Base-by-base conservation (phyloP, 768 basidiomycete species). In the Hericium erinaceus region DNA sequence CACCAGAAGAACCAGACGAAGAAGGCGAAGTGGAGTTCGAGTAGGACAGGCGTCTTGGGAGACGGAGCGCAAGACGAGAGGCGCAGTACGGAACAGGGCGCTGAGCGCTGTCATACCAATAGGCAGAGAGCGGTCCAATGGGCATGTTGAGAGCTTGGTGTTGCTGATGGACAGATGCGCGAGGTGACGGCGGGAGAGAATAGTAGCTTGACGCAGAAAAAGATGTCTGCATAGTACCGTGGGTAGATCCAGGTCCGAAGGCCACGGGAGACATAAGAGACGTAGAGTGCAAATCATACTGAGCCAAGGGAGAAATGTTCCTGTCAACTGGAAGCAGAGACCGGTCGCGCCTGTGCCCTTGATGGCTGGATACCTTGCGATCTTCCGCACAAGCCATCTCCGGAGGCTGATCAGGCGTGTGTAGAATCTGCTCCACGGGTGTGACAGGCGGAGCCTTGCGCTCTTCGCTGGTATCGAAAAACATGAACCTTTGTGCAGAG, bases 391-490 rank as follows among this genome's bases (percentile, higher is more conserved):
- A 59, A 37, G 60, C 46, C 9, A 61, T 46, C 16, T 68, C 65
- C 20, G 66, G 67, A 15, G 72, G 70, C 16, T 64, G 57, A 38
- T 60, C 54, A 10, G 69, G 62, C 5, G 61, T 60, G 48, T 68
- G 68, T n/a, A 67, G 57, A n/a, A 64, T 48, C 63, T 72, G 70
- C 39, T 71, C 70, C 4, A 60, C 48, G 22, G 72, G 64, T 8
- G 64, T 64, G 16, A 66, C 52, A 13, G 66, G 62, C 22, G 57
- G 56, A 33, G 28, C 38, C 44, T 46, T 46, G 44, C 44, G 44
- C n/a, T 46, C 44, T 20, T 46, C 44, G 44, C 16, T 18, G 20
- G 44, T 46, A 20, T 46, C 44, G 16, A 20, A 46, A 20, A 20
- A 46, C 44, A 46, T 46, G 44, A 46, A 46, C n/a, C 44, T 33